Base-by-base conservation (phyloP, 192 early-diverging fungal genomes). In the Linderina pennispora region DNA sequence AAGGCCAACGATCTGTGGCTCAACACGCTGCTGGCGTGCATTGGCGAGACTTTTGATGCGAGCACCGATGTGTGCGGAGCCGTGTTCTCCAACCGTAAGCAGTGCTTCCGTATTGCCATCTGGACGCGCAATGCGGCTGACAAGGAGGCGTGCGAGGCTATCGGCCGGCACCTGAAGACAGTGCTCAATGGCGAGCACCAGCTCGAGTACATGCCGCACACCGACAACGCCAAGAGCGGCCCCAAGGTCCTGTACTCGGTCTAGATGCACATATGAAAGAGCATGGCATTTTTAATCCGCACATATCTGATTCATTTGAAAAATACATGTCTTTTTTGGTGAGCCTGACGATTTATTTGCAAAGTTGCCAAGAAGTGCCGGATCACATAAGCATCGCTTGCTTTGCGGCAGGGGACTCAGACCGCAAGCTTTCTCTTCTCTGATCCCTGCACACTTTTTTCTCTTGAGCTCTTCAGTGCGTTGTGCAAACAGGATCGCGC, bases 1-100 rank as follows among this genome's bases (percentile, higher is more conserved):
- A 84, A 85, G 11, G 80, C 91, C 49, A 88, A 94, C 63, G 75
- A 79, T 31, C 68, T 79, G 45, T 98, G 92, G 93, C 78, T 95
- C 49, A 62, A 90, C 61, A 87, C 85, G 39, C 77, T 94, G 54
- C 71, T 95, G 50, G 89, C 88, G 8, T 84, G 81, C 44, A 85
- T 97, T 56, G 94, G 92, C 41, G 92, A 95, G 74, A 74, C 72
- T 22, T 92, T 94, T 48, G 80, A 84, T 11, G 60, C 77, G 32
- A 73, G 80, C 40, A 76, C 86, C 22, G 88, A 95, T 44, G 78
- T 97, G 16, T 91, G 87, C 62, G 92, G 94, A 20, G 85, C 77
- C 4, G 92, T 97, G 23, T 81, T 92, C 16, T 88, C 88, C 4
- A 83, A 89, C 53, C 80, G 94, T 43, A 88, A 87, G 62, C 76